These are phyloP conservation scores for Ramaria rubella DNA, from an alignment of 768 basidiomycete genomes.

Conservation along the genomic window DNA sequence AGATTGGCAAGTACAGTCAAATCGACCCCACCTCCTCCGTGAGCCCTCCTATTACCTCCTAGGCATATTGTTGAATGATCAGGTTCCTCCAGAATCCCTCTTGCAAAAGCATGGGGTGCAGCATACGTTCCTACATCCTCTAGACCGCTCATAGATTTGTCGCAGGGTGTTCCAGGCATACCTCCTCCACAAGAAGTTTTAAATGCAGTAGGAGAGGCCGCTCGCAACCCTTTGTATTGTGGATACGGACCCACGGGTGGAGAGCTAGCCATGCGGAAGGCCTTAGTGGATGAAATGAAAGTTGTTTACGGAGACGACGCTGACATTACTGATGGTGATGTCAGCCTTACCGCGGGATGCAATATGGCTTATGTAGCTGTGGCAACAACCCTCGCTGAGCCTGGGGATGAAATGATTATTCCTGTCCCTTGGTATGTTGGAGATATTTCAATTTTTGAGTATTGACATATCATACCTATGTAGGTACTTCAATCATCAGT, in stretches of 20 bases:
- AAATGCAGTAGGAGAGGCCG: conserved; percentile 38
- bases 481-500: conserved; percentile 68
- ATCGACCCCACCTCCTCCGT: not conserved
- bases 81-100: conserved; percentile 46
- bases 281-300: conserved; percentile 57
- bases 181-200: conserved; percentile 53
- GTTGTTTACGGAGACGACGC: conserved; percentile 43
- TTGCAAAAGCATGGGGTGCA: conserved; percentile 50
- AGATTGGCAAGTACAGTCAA: not conserved
- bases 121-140: conserved; percentile 35
- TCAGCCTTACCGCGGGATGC: conserved; percentile 66
- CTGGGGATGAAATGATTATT: conserved; percentile 65
- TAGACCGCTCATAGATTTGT: conserved; percentile 60
- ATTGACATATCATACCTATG: not conserved
- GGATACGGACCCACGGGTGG: conserved; percentile 59
- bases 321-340: conserved; percentile 47
- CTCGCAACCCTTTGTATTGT: conserved; percentile 37
- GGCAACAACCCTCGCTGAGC: conserved; percentile 58
- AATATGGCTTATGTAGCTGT: conserved; percentile 64
- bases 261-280: conserved; percentile 43
- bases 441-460: not conserved
- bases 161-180: conserved; percentile 67
- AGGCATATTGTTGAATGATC: not conserved
- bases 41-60: not conserved
- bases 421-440: conserved; percentile 58